Percentiles rank a stretch among this genome's conserved stretches.
These are phyloP conservation scores for Cyberlindnera suaveolens DNA, from an alignment of 805 yeast genomes.

Conservation along the genomic window DNA sequence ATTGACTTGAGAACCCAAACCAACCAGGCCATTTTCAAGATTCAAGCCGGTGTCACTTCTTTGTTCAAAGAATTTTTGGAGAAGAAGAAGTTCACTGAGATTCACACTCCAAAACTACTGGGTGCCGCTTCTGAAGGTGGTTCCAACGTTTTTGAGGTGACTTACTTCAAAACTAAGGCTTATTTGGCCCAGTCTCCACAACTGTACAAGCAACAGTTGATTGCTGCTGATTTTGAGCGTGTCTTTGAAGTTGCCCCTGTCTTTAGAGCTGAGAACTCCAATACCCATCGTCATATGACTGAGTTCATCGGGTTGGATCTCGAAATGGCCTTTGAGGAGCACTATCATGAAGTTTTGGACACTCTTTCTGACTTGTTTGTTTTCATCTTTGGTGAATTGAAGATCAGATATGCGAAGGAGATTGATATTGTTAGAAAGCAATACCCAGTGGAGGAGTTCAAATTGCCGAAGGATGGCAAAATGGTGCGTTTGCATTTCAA, in stretches of 20 bases:
- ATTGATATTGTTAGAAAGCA: conserved; percentile 88
- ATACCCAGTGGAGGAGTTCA: conserved; percentile 96
- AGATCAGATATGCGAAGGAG: conserved; percentile 72
- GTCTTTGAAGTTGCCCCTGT: conserved; percentile 97
- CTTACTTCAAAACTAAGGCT: conserved; percentile 89
- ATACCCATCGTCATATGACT: conserved; percentile 99
- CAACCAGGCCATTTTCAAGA: conserved; percentile 94
- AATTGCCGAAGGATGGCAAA: conserved; percentile 87
- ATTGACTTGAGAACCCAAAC: conserved; percentile 96
- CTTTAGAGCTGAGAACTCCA: conserved; percentile 98
- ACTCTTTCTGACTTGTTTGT: conserved; percentile 67
- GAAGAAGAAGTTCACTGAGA: conserved; percentile 69
- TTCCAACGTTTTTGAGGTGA: conserved; percentile 88
- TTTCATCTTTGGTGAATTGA: conserved; percentile 81
- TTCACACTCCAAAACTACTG: conserved; percentile 92
- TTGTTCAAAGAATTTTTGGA: conserved; percentile 85
- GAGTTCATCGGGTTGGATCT: conserved; percentile 96
- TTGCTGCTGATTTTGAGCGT: conserved; percentile 95
- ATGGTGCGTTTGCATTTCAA: conserved; percentile 86
- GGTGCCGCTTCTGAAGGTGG: conserved; percentile 99
- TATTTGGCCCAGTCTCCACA: conserved; percentile 98
- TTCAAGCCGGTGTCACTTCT: conserved; percentile 83
- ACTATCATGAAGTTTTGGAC: conserved; percentile 85
- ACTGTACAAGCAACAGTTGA: conserved; percentile 94
- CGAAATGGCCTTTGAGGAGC: conserved; percentile 98